Evolutionary conservation across 2,329 filamentous ascomycete genomes (phyloP).

Genomic region (Davidsoniella virescens): DNA sequence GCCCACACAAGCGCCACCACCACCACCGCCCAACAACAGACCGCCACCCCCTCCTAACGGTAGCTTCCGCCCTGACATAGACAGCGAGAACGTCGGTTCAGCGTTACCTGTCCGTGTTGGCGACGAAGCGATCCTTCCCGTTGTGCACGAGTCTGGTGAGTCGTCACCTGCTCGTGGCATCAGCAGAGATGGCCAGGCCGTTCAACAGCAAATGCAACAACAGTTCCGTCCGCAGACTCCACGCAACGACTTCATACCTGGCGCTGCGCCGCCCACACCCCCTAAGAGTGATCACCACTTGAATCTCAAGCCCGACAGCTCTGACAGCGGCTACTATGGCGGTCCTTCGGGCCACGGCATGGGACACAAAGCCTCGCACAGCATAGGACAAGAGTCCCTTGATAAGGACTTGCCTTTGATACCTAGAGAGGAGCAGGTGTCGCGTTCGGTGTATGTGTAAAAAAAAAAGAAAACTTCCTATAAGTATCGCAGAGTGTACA

Average conservation of each 20-base stretch:
- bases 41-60: slow-evolving; percentile 25
- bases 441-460: slow-evolving; percentile 11
- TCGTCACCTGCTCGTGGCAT: slow-evolving; percentile 44
- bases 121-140: slow-evolving; percentile 44
- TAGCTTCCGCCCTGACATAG: background rate
- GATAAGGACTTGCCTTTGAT: slow-evolving; percentile 45
- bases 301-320: slow-evolving; percentile 30
- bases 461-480: background rate
- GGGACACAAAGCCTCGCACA: slow-evolving; percentile 4
- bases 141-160: slow-evolving; percentile 84
- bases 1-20: slow-evolving; percentile 30
- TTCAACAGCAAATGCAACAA: background rate
- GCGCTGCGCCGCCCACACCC: slow-evolving; percentile 28
- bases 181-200: slow-evolving; percentile 33
- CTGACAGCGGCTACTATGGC: slow-evolving; percentile 31
- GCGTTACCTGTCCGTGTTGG: background rate
- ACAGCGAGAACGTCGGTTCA: background rate
- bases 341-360: slow-evolving; percentile 1
- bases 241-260: slow-evolving; percentile 20
- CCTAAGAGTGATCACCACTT: slow-evolving; percentile 24
- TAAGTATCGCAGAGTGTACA: background rate
- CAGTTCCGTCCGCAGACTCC: slow-evolving; percentile 25
- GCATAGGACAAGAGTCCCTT: slow-evolving; percentile 32
- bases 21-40: slow-evolving; percentile 21
- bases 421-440: slow-evolving; percentile 21